phyloP scores from a whole-genome alignment of 1,139 yeast genomes.

The Blastobotrys raffinosifermentans region DNA sequence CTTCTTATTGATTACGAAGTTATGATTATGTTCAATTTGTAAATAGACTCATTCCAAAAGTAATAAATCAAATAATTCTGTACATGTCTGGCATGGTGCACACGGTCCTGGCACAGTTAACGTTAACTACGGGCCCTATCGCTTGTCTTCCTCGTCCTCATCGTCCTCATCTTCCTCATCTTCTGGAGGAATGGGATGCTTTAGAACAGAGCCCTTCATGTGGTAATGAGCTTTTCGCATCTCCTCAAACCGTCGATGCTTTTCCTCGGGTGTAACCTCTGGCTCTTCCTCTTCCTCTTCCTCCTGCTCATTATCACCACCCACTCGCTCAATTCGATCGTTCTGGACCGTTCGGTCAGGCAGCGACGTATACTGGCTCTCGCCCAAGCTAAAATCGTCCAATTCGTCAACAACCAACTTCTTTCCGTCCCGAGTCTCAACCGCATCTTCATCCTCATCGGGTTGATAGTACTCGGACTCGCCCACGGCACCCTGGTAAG shows the following conservation, averaged over 20 bases:
- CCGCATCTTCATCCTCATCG: constrained; percentile 56
- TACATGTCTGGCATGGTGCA: no score
- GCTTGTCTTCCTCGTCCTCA: constrained; percentile 21
- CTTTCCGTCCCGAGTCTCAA: constrained; percentile 33
- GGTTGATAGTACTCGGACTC: constrained; percentile 78
- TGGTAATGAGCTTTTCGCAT: constrained; percentile 74
- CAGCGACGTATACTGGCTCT: constrained; percentile 31
- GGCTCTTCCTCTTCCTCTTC: constrained; percentile 38
- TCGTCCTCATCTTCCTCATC: constrained; percentile 29
- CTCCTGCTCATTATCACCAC: constrained; percentile 33
- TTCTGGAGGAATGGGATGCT: constrained; percentile 22
- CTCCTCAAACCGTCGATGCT: constrained; percentile 64
- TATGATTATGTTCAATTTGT: no score
- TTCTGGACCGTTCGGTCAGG: constrained; percentile 24
- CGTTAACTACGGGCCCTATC: not conserved
- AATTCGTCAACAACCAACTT: constrained; percentile 35
- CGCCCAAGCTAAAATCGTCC: constrained; percentile 50
- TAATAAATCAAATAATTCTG: no score
- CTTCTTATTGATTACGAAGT: no score
- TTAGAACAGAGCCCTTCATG: constrained; percentile 49
- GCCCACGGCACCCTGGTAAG: constrained; percentile 89
- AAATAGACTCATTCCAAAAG: no score
- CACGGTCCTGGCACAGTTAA: no score
- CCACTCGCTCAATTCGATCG: constrained; percentile 26
- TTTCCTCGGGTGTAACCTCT: constrained; percentile 50